Conservation (phyloP, 2,329 filamentous ascomycete species). For the Pyricularia sp. region DNA sequence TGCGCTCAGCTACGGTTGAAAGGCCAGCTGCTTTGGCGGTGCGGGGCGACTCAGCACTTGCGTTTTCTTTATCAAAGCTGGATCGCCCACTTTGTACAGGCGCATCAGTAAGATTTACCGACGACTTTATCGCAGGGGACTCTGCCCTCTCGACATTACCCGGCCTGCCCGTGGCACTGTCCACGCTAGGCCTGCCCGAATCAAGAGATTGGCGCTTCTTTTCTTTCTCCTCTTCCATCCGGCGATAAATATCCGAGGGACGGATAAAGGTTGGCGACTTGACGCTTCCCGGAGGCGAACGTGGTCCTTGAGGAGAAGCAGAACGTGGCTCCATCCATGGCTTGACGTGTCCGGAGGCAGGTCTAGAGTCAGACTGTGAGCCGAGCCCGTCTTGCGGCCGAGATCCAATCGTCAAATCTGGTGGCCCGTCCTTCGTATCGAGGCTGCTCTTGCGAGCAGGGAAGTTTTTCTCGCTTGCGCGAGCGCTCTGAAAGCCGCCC, state of each 20-base stretch:
- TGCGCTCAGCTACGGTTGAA: slow-evolving; percentile 46
- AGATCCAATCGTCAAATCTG: slow-evolving; percentile 13
- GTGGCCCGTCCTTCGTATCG: slow-evolving; percentile 29
- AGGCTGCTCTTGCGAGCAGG: slow-evolving; percentile 54
- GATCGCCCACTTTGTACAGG: slow-evolving; percentile 10
- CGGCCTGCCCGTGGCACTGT: slow-evolving; percentile 29
- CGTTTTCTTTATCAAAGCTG: slow-evolving; percentile 23
- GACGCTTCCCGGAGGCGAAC: slow-evolving; percentile 24
- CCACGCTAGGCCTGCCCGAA: slow-evolving; percentile 45
- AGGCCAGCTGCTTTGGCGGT: slow-evolving; percentile 26
- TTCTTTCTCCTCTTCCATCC: slow-evolving; percentile 56
- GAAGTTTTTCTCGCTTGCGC: slow-evolving; percentile 29
- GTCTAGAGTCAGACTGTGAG: slow-evolving; percentile 14
- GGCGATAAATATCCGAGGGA: slow-evolving; percentile 69
- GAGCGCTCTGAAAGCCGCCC: slow-evolving; percentile 15
- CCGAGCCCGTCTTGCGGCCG: background rate
- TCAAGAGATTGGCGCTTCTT: slow-evolving; percentile 47
- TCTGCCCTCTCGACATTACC: slow-evolving; percentile 17
- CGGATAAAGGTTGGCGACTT: slow-evolving; percentile 57
- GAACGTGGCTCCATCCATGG: slow-evolving; percentile 26
- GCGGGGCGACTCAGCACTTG: slow-evolving; percentile 18
- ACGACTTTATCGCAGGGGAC: slow-evolving; percentile 8
- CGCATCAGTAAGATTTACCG: slow-evolving; percentile 6
- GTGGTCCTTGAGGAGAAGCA: slow-evolving; percentile 27
- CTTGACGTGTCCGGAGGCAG: slow-evolving; percentile 16